Base-by-base conservation (phyloP, 2,329 filamentous ascomycete species). In the Helicocarpus griseus region DNA sequence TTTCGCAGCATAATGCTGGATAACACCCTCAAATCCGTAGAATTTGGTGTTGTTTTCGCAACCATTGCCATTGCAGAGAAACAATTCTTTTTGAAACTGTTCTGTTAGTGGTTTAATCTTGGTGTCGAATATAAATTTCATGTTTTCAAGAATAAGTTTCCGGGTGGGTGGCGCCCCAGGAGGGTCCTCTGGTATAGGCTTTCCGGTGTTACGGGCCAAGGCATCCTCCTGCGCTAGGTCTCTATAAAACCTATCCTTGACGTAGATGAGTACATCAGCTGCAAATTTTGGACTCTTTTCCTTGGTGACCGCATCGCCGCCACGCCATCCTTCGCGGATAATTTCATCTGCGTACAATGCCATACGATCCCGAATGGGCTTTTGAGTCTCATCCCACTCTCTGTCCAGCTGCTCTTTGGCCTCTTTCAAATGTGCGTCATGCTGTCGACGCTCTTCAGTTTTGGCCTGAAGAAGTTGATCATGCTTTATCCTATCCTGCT, bases 1-100 rank as follows among this genome's bases (percentile, higher is more conserved):
- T 65, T 91, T 93, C 38, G 86, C 86, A 52, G 86, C 86, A 63
- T 83, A 91, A 65, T 94, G 88, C 63, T 93, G 87, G 43, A 91
- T 79, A 26, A 91, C 80, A 7, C 83, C 83, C 67, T 91, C 86
- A 56, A 93, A 86, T 0, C 82, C 83, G 60, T 87, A 91, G 51
- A 78, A 78, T 64, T 86, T 89, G 44, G 73, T 69, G 58, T 77
- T 80, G 47, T 73, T 74, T 45, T 83, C 79, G 64, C 86, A 89
- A 13, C 45, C 45, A 36, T 21, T 45, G 28, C 75, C 78, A 59
- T 81, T 82, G 70, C 87, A 93, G 52, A 86, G 76, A 65, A 93
- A 93, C 8, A 90, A 69, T 51, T 90, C 86, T 61, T 82, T 86
- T 58, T 81, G 76, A 58, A 77, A 76, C 43, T 73, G 69, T 55